These are phyloP conservation scores for Mycena floridula DNA, from an alignment of 768 basidiomycete genomes.

Conservation along the genomic window DNA sequence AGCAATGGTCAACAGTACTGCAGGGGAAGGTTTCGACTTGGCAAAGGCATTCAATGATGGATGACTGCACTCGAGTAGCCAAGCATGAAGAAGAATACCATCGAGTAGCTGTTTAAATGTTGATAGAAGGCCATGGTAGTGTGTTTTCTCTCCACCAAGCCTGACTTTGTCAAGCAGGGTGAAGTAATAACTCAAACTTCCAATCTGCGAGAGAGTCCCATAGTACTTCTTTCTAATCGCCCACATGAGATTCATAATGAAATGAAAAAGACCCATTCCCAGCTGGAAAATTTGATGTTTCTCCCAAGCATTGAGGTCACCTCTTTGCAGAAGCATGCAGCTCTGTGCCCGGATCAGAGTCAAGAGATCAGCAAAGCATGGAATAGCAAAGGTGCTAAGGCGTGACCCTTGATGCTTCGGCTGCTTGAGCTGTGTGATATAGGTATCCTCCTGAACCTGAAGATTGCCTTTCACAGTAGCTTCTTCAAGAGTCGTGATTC, in stretches of 20 bases:
- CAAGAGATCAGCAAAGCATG: constrained; percentile 23
- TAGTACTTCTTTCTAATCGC: constrained; percentile 20
- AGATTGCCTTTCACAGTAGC: too few species aligned
- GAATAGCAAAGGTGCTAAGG: constrained; percentile 5
- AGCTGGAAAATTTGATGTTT: constrained; percentile 17
- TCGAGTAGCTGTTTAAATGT: constrained; percentile 24
- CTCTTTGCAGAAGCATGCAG: constrained; percentile 8
- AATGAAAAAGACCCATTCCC: constrained; percentile 26
- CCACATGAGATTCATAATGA: constrained; percentile 28
- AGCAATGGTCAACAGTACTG: constrained; percentile 12
- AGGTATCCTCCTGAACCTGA: too few species aligned
- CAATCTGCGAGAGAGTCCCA: constrained; percentile 15
- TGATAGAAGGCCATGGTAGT: constrained; percentile 25
- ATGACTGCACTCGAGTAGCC: constrained; percentile 18
- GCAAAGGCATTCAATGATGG: constrained; percentile 10
- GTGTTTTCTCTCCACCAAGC: constrained; percentile 23
- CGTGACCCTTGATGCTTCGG: too few species aligned
- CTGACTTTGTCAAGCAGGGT: constrained; percentile 22
- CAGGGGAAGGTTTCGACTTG: constrained; percentile 18
- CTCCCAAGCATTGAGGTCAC: constrained; percentile 17
- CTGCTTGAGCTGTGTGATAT: too few species aligned
- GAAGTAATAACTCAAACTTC: constrained; percentile 25
- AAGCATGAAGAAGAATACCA: constrained; percentile 26
- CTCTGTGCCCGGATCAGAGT: constrained; percentile 19
- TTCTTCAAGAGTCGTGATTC: too few species aligned